Conservation (phyloP, 768 basidiomycete genomes). For the Pisolithus marmoratus region DNA sequence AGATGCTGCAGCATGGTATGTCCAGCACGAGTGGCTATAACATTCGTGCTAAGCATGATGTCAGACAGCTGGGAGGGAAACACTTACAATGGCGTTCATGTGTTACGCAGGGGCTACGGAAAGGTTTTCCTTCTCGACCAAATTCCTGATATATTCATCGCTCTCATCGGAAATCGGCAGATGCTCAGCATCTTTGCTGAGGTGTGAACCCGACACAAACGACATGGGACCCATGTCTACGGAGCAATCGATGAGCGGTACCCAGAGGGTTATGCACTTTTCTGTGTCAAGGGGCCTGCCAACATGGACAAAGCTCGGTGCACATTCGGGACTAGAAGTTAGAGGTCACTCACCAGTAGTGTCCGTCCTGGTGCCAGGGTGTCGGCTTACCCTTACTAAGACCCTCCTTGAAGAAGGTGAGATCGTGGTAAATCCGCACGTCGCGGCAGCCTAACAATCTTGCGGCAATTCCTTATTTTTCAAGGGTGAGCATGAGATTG, state of each 20-base stretch:
- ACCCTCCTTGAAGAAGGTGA: conserved; percentile 6
- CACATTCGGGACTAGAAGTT: neutral
- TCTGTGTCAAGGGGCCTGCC: conserved; percentile 2
- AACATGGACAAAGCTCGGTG: neutral
- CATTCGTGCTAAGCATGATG: neutral
- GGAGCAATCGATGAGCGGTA: conserved; percentile 3
- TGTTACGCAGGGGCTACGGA: neutral
- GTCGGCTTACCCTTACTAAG: conserved; percentile 1
- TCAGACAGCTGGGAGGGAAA: no score
- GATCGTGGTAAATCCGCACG: conserved; percentile 4
- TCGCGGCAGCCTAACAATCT: conserved; percentile 6
- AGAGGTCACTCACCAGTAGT: conserved; percentile 1
- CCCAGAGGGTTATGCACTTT: conserved; percentile 3
- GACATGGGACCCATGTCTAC: conserved; percentile 6
- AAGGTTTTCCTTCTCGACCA: conserved; percentile 2
- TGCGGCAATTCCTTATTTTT: conserved; percentile 1
- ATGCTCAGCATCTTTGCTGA: neutral
- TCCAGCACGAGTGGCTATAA: conserved; percentile 6
- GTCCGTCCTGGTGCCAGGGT: conserved; percentile 1
- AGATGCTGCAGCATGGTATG: conserved; percentile 3
- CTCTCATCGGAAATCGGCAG: conserved; percentile 2
- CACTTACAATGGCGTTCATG: conserved; percentile 7
- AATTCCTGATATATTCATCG: neutral
- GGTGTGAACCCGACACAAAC: conserved; percentile 3
- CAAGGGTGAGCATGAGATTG: neutral